These are phyloP conservation scores for Termitomyces sp. DNA, from an alignment of 768 basidiomycete species.

Conservation along the genomic window DNA sequence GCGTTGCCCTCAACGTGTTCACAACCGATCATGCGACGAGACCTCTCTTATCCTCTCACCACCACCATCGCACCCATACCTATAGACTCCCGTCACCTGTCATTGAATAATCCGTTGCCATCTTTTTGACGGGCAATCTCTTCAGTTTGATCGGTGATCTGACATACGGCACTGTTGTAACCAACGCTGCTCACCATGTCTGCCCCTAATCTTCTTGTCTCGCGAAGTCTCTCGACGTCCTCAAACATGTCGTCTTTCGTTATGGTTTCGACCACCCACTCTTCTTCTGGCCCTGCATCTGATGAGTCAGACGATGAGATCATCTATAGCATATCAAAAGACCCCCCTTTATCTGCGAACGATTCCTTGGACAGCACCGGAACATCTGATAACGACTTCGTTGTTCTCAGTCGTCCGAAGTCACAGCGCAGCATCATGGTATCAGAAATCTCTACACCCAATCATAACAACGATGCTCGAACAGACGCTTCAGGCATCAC, in stretches of 20 bases:
- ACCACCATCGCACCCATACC: not conserved
- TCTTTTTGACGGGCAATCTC: not conserved
- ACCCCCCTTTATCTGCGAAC: constrained; percentile 22
- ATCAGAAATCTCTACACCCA: constrained; percentile 9
- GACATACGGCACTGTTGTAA: not conserved
- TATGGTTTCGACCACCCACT: constrained; percentile 10
- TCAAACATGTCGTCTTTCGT: constrained; percentile 22
- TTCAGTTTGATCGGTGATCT: not conserved
- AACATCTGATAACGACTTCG: constrained; percentile 48
- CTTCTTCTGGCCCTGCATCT: constrained; percentile 13
- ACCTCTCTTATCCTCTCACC: not conserved
- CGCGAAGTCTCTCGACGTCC: constrained; percentile 19
- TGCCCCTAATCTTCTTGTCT: constrained; percentile 12
- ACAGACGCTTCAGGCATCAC: constrained; percentile 4
- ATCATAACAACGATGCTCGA: constrained; percentile 1
- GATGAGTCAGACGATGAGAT: constrained; percentile 55
- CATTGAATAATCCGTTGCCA: constrained; percentile 7
- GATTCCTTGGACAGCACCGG: constrained; percentile 23
- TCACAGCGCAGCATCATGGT: constrained; percentile 1
- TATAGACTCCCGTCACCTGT: not conserved
- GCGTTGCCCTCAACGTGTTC: not conserved
- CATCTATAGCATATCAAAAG: constrained; percentile 43
- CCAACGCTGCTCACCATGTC: constrained; percentile 1
- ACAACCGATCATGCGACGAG: constrained; percentile 1
- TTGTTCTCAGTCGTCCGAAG: constrained; percentile 32